Percentiles rank a stretch among this genome's conserved stretches.
phyloP scores from a whole-genome alignment of 2,329 filamentous ascomycete genomes.

The Colletotrichum trifolii region DNA sequence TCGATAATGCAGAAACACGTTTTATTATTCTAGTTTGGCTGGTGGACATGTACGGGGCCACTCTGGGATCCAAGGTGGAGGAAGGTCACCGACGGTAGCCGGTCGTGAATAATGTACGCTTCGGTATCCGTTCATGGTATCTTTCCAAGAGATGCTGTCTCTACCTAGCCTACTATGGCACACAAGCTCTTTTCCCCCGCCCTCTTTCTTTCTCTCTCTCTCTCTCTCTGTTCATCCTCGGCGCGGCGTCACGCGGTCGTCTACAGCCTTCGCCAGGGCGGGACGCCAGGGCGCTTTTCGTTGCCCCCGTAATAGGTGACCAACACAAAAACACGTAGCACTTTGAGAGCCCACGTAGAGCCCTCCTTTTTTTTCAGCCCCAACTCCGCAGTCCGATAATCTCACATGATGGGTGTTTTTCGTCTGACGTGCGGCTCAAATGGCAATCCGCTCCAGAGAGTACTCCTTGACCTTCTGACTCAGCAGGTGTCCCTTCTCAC shows the following conservation, averaged over 20 bases:
- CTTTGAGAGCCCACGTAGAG: conserved; percentile 4
- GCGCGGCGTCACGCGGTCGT: not conserved
- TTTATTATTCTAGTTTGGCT: conserved; percentile 14
- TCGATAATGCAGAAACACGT: conserved; percentile 17
- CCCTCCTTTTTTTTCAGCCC: conserved; percentile 23
- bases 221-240: not conserved
- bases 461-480: conserved; percentile 86
- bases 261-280: conserved; percentile 15
- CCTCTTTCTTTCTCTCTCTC: not conserved
- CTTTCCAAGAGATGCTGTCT: conserved; percentile 19
- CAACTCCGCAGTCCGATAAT: conserved; percentile 22
- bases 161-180: conserved; percentile 2
- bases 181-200: no score
- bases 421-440: conserved; percentile 56
- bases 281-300: conserved; percentile 10
- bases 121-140: conserved; percentile 35
- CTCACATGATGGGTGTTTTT: conserved; percentile 20
- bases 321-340: no score
- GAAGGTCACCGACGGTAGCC: conserved; percentile 17
- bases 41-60: not conserved
- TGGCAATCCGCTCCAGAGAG: conserved; percentile 80
- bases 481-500: conserved; percentile 81
- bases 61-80: not conserved
- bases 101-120: conserved; percentile 23
- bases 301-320: not conserved